A percentile compares a stretch with the other conserved stretches of the same genome.
Evolutionary conservation across 2,329 filamentous ascomycete genomes (phyloP).

Genomic region (Hymenotorrendiella dingleyae): DNA sequence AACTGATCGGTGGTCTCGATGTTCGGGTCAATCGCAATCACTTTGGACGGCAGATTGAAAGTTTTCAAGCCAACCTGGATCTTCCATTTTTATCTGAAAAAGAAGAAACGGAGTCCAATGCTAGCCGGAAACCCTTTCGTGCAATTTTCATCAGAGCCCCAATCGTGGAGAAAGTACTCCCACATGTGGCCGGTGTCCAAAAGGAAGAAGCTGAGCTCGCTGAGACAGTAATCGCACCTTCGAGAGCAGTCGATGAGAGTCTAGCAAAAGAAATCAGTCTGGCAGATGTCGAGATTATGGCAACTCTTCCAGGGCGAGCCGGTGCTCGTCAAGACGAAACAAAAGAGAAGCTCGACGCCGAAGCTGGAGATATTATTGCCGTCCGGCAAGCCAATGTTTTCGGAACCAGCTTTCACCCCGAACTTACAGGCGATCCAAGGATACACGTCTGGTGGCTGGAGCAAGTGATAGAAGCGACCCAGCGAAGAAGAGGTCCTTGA

Average conservation of each 20-base stretch:
- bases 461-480: conserved; percentile 49
- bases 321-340: conserved; percentile 35
- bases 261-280: conserved; percentile 18
- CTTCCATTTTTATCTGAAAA: conserved; percentile 58
- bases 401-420: conserved; percentile 92
- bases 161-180: conserved; percentile 78
- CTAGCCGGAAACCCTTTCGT: conserved; percentile 51
- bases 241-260: conserved; percentile 16
- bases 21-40: conserved; percentile 91
- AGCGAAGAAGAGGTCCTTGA: conserved; percentile 14
- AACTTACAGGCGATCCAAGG: conserved; percentile 78
- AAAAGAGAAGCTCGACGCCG: conserved; percentile 32
- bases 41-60: conserved; percentile 89
- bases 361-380: conserved; percentile 73
- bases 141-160: conserved; percentile 93
- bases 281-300: conserved; percentile 43
- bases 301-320: conserved; percentile 40
- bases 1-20: conserved; percentile 84
- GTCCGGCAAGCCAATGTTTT: conserved; percentile 88
- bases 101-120: conserved; percentile 23
- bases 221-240: conserved; percentile 29
- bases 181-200: conserved; percentile 28
- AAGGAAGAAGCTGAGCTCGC: conserved; percentile 38
- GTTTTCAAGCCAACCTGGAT: conserved; percentile 71
- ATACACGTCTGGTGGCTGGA: conserved; percentile 93